phyloP scores from a whole-genome alignment of 2,329 filamentous ascomycete genomes.

The Mariannaea sp. region DNA sequence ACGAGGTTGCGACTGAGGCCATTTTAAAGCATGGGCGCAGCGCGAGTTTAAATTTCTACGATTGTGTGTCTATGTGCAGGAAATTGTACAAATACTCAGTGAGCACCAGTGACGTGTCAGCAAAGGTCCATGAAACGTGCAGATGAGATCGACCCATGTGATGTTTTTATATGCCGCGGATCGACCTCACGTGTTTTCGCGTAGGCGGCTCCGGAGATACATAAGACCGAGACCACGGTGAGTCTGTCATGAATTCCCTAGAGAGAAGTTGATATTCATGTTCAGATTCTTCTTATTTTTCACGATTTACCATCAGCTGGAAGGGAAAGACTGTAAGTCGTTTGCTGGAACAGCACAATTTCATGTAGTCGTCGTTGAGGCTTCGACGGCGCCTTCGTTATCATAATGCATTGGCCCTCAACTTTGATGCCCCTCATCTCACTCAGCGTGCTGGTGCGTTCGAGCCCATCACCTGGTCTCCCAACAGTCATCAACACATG shows the following conservation, averaged over 20 bases:
- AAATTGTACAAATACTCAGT: background rate
- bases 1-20: slow-evolving; percentile 27
- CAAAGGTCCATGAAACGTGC: too few relatives aligned
- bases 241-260: too few relatives aligned
- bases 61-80: background rate
- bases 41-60: slow-evolving; percentile 19
- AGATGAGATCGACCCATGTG: slow-evolving; percentile 12
- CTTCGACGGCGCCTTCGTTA: background rate
- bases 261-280: too few relatives aligned
- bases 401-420: slow-evolving; percentile 16
- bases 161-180: too few relatives aligned
- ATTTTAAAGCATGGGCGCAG: slow-evolving; percentile 41
- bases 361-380: background rate
- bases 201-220: too few relatives aligned
- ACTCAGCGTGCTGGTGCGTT: slow-evolving; percentile 16
- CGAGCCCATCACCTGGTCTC: slow-evolving; percentile 45
- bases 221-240: too few relatives aligned
- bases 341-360: too few relatives aligned
- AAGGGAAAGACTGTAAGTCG: too few relatives aligned
- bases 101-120: too few relatives aligned
- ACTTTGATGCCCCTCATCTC: slow-evolving; percentile 18
- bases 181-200: too few relatives aligned
- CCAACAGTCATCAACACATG: slow-evolving; percentile 61
- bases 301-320: too few relatives aligned
- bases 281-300: too few relatives aligned